Evolutionary conservation across 495 filamentous ascomycete species (phyloP), one percentile per base, ranked within the genome.

Genomic region (Aspergillus sclerotioniger): DNA sequence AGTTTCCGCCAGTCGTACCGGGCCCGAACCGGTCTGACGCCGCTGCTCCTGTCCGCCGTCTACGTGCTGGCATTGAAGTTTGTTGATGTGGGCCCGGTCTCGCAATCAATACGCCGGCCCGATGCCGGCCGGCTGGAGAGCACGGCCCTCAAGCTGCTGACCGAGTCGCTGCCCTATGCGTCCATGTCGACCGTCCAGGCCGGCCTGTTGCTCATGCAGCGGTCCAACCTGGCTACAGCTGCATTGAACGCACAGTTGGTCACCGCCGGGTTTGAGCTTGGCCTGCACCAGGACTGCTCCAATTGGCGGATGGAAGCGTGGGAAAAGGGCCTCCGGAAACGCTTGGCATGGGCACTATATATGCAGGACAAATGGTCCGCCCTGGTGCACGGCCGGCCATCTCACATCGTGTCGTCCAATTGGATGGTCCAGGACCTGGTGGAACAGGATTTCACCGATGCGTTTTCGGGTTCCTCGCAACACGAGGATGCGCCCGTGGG

Each of bases 171-270:
- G 72, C 86, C 88, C 55, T 79, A 87, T 59, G 90, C 94, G 3
- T 96, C 93, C 59, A 80, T 97, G n/a, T 92, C 93, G 15, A 94
- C 92, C 3, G 83, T 98, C 29, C 94, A 98, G 70, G 92, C 91
- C 3, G 94, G 93, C 9, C 75, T 98, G 48, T 72, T 98, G 35
- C 80, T 98, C 19, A 87, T 93, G 59, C 92, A 98, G 64, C 84
- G 91, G 41, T 91, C 92, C 16, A 89, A 92, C 46, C 81, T 92
- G 1, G 90, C 92, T 62, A 89, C 92, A 25, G 90, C 91, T 76
- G 87, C 89, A 2, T 76, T 95, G 56, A 97, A 92, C 15, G 89
- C 90, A 0, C 92, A 97, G 69, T 57, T 84, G 32, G 77, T 82
- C 55, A 80, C 78, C 10, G 77, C 76, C n/a, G 74, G 78, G 10